A percentile compares a stretch with the other conserved stretches of the same genome.
Evolutionary conservation across 495 filamentous ascomycete genomes (phyloP).

Genomic region (Hapsidospora chrysogenum): DNA sequence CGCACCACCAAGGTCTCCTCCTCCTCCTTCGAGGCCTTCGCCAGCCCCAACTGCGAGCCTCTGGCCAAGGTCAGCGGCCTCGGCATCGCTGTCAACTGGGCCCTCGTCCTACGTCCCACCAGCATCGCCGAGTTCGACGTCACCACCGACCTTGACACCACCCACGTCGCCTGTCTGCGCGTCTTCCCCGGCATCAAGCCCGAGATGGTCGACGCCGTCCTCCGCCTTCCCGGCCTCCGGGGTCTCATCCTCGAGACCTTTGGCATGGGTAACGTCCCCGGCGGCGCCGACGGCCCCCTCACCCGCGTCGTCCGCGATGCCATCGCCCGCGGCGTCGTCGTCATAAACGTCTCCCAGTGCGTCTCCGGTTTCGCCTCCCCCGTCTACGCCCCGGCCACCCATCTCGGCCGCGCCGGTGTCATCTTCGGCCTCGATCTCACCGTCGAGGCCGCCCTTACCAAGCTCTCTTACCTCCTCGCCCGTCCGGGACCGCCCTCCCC

Average conservation of each 20-base stretch:
- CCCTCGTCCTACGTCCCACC: constrained; percentile 58
- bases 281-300: constrained; percentile 65
- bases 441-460: constrained; percentile 83
- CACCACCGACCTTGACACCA: constrained; percentile 63
- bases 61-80: constrained; percentile 67
- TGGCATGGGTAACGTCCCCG: constrained; percentile 85
- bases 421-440: constrained; percentile 91
- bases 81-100: constrained; percentile 73
- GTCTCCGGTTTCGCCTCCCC: constrained; percentile 74
- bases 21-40: constrained; percentile 73
- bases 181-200: constrained; percentile 95
- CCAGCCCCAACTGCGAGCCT: constrained; percentile 66
- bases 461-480: constrained; percentile 78
- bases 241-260: constrained; percentile 90
- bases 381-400: constrained; percentile 81
- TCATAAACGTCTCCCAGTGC: constrained; percentile 93
- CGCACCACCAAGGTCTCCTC: constrained; percentile 80
- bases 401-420: constrained; percentile 72
- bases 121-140: constrained; percentile 59
- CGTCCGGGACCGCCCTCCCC: constrained; percentile 36
- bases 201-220: constrained; percentile 82
- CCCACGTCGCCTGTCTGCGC: constrained; percentile 79
- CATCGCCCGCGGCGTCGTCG: constrained; percentile 63
- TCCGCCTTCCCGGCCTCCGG: constrained; percentile 58
- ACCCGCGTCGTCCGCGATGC: constrained; percentile 66